Evolutionary conservation across 805 yeast species (phyloP).

Genomic region (Metschnikowia peoriensis): DNA sequence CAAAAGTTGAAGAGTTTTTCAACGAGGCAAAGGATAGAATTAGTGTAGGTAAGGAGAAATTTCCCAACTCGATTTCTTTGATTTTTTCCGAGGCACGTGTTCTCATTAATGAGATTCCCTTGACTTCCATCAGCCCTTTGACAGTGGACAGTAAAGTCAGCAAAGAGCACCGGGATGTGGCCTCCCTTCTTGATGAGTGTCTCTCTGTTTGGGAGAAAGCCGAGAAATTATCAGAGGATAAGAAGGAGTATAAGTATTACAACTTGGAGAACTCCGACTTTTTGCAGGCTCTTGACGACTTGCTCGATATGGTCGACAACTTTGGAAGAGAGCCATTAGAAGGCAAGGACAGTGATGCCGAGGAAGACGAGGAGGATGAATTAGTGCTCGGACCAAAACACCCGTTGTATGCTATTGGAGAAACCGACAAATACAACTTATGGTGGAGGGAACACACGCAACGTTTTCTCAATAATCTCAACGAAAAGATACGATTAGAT

Average conservation of each 20-base stretch:
- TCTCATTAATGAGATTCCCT: slow-evolving; percentile 55
- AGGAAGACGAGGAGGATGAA: slow-evolving; percentile 37
- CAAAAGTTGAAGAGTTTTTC: slow-evolving; percentile 54
- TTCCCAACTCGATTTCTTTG: slow-evolving; percentile 46
- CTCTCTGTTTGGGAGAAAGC: slow-evolving; percentile 46
- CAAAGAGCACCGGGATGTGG: slow-evolving; percentile 32
- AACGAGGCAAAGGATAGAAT: slow-evolving; percentile 72
- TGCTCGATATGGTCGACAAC: slow-evolving; percentile 63
- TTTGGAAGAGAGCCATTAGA: slow-evolving; percentile 54
- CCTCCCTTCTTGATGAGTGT: slow-evolving; percentile 45
- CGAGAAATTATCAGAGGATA: slow-evolving; percentile 26
- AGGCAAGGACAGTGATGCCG: slow-evolving; percentile 59
- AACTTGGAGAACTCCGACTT: slow-evolving; percentile 48
- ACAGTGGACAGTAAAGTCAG: slow-evolving; percentile 34
- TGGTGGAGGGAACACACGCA: slow-evolving; percentile 56
- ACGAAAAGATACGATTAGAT: slow-evolving; percentile 19
- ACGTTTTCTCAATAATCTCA: slow-evolving; percentile 31
- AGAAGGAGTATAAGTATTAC: slow-evolving; percentile 29
- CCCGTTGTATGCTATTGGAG: slow-evolving; percentile 49
- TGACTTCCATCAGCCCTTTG: slow-evolving; percentile 55
- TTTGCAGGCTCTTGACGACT: slow-evolving; percentile 61
- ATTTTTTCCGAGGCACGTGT: slow-evolving; percentile 55
- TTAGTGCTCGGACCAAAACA: slow-evolving; percentile 46
- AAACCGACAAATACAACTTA: slow-evolving; percentile 44
- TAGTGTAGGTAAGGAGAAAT: slow-evolving; percentile 52